A percentile compares a stretch with the other conserved stretches of the same genome.
Evolutionary conservation across 192 early-diverging fungal species (phyloP).

Genomic region (Irineochytrium annulatum): DNA sequence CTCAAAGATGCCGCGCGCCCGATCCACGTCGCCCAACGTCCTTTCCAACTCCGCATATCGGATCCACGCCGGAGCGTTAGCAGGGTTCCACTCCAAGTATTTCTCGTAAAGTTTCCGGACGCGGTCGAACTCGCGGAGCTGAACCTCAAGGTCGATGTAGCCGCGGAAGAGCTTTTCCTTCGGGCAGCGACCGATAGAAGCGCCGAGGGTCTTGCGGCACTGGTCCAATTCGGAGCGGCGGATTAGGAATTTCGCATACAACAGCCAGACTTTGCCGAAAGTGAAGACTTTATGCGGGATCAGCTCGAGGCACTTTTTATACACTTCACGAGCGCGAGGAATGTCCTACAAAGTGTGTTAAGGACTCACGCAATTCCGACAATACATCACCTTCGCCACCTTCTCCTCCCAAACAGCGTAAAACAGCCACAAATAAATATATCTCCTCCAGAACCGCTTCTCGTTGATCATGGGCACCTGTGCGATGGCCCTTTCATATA

Average conservation of each 20-base stretch:
- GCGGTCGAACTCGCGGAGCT: conserved; percentile 91
- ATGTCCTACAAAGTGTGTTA: conserved; percentile 52
- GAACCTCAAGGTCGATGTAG: conserved; percentile 93
- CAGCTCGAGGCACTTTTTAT: conserved; percentile 71
- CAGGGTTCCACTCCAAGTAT: conserved; percentile 82
- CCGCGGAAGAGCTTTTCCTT: conserved; percentile 92
- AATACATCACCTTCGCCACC: conserved; percentile 57
- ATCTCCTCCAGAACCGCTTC: conserved; percentile 93
- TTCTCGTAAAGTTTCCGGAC: conserved; percentile 86
- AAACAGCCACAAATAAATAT: conserved; percentile 98
- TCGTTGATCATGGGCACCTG: conserved; percentile 79
- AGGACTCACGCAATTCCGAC: background rate
- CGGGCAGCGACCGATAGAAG: conserved; percentile 81
- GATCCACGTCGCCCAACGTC: conserved; percentile 79
- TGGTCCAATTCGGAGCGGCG: conserved; percentile 65
- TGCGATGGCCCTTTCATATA: conserved; percentile 93
- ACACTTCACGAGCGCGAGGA: conserved; percentile 78
- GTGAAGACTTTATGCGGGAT: conserved; percentile 94
- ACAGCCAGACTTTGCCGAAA: conserved; percentile 96
- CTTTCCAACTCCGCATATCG: conserved; percentile 91
- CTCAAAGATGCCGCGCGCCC: conserved; percentile 84
- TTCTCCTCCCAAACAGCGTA: conserved; percentile 97
- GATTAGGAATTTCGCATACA: conserved; percentile 90
- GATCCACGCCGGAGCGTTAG: conserved; percentile 92
- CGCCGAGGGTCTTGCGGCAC: conserved; percentile 79